phyloP scores from a whole-genome alignment of 371 early-diverging fungal species.

The Mycotypha africana region DNA sequence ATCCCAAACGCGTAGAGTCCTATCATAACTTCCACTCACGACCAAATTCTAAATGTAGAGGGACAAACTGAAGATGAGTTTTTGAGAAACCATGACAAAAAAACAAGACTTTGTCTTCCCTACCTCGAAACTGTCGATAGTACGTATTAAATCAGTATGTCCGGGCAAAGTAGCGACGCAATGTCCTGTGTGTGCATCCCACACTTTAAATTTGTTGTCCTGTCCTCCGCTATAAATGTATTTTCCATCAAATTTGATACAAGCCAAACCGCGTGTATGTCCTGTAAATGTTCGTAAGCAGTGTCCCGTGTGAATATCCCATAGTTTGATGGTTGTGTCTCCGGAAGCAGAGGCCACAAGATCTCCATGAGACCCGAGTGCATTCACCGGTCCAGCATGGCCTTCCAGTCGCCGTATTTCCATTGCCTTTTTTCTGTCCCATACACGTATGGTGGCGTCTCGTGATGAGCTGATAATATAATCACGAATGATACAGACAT shows the following conservation, averaged over 20 bases:
- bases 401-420: conserved; percentile 64
- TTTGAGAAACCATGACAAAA: neutral
- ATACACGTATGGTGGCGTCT: conserved; percentile 87
- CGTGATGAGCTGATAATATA: conserved; percentile 82
- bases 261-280: conserved; percentile 83
- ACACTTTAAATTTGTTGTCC: conserved; percentile 90
- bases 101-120: neutral
- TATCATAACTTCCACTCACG: conserved; percentile 70
- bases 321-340: conserved; percentile 80
- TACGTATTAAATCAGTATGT: conserved; percentile 88
- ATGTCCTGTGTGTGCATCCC: conserved; percentile 74
- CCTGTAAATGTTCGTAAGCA: conserved; percentile 62
- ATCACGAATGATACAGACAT: conserved; percentile 62
- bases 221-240: conserved; percentile 87
- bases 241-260: conserved; percentile 86
- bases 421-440: conserved; percentile 52
- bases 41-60: conserved; percentile 27
- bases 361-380: conserved; percentile 64
- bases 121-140: conserved; percentile 65
- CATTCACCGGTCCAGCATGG: conserved; percentile 84
- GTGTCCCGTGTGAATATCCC: conserved; percentile 73
- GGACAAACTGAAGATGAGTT: neutral
- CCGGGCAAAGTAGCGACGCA: conserved; percentile 67
- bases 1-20: conserved; percentile 91
- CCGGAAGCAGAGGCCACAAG: conserved; percentile 60